Evolutionary conservation across 208 protist species (phyloP).

Genomic region (Leishmania major): DNA sequence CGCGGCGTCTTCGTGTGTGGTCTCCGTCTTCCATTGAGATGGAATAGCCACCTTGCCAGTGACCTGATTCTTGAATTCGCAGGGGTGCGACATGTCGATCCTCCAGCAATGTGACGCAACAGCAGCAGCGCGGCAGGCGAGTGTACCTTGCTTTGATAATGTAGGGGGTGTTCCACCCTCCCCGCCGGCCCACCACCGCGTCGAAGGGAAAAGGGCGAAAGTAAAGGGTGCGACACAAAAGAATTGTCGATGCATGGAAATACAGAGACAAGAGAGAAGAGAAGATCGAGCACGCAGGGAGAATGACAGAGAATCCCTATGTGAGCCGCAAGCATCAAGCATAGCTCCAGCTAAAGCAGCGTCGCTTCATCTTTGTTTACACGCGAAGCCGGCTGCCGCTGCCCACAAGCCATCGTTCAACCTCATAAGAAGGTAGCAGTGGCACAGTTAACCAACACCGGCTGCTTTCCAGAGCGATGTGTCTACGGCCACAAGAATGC

Average conservation of each 20-base stretch:
- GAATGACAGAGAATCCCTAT: neutral
- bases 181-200: neutral
- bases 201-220: neutral
- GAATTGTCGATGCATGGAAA: neutral
- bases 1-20: slow-evolving; percentile 28
- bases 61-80: slow-evolving; percentile 78
- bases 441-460: neutral
- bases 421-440: neutral
- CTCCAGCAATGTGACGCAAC: neutral
- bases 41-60: slow-evolving; percentile 74
- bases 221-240: too few species aligned
- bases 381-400: neutral
- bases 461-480: neutral
- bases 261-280: neutral
- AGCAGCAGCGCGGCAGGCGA: neutral
- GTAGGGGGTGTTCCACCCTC: neutral
- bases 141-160: neutral
- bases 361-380: neutral
- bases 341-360: neutral
- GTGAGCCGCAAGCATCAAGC: neutral
- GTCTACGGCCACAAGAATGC: neutral
- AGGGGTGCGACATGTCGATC: slow-evolving; percentile 46
- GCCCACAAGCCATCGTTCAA: neutral
- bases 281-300: neutral
- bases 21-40: slow-evolving; percentile 63